Evolutionary conservation across 371 early-diverging fungal genomes (phyloP), one percentile per base, ranked within the genome.

Genomic region (Paramicrosporidium saccamoebae): DNA sequence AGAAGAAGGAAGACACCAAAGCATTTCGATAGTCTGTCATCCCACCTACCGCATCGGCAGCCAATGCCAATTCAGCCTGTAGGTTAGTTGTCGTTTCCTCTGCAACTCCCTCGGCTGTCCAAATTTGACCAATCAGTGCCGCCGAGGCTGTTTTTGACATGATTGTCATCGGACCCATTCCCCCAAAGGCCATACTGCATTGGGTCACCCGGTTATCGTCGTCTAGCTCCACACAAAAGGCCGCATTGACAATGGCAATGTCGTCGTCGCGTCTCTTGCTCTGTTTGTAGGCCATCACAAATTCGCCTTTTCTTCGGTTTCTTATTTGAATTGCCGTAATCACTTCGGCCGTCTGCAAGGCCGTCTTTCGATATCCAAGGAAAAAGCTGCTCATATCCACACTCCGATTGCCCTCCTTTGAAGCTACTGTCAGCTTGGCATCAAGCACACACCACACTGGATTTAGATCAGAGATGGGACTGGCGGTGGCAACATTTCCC

Each of bases 381-480:
- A 67, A 67, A 38, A 72, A 68, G 24, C 62, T 50, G 12, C 36
- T 25, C 31, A 64, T 53, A 5, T 42, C 39, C 22, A 71, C 42
- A 4, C 27, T 29, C n/a, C 64, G 48, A 15, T 10, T 7, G 11
- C 44, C 44, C 11, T 30, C 35, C 7, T 29, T 14, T 23, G 53
- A 43, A 7, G 32, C 38, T 12, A 66, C 46, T 11, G 46, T 52
- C 26, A 64, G 46, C 0, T 29, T 27, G 1, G 66, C 56, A 24
- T 46, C 46, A 22, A 57, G 34, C 8, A 66, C 59, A 6, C 68
- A 41, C 17, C 62, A 55, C 19, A 67, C 60, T 2, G 73, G 73
- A 41, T 67, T 72, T 23, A 72, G 41, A 31, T 68, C 69, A 8
- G 66, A 65, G 22, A 66, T 67, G 7, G 73, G 69, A 16, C 57